Evolutionary conservation across 371 early-diverging fungal genomes (phyloP), one percentile per base, ranked within the genome.

Genomic region (Nematocida ausubeli): DNA sequence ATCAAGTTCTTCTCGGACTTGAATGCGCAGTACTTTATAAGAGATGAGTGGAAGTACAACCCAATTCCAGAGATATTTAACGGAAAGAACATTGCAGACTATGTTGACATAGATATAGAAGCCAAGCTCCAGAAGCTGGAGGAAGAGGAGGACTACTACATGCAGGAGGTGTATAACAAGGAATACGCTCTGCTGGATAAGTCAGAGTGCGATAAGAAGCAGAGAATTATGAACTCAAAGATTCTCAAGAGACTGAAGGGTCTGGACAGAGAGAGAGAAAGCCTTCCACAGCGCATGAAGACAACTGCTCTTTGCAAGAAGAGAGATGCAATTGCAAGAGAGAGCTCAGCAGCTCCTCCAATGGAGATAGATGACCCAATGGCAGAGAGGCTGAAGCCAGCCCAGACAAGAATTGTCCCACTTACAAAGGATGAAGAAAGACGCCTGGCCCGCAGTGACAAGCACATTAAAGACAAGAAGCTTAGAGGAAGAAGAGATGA

Each of bases 61-160:
- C 86, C 87, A 57, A 94, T 99, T 72, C 99, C 99, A 52, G 99
- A 99, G 87, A 93, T 99, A 87, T 90, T 92, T 89, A 92, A 98
- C 84, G 99, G 99, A 83, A 94, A 94, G 88, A 99, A 99, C 88
- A 90, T 99, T 49, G 92, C 93, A 44, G 99, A 99, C 88, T 98
- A 95, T 86, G 88, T 98, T 83, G 98, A 97, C 88, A 88, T 92
- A 51, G 81, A 83, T 24, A 83, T 84, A 57, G 93, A 91, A 84
- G 92, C 91, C 85, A 92, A 92, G 82, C 88, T 99, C 82, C 92
- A 91, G 44, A 93, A 91, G 70, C 88, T 97, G 63, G 97, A 97
- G 86, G 89, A 91, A 79, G 96, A 96, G 86, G 97, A 95, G 88
- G 95, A 95, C 40, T 52, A 70, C 57, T 81, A 82, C 56, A 58